phyloP scores from a whole-genome alignment of 2,329 filamentous ascomycete species.

The Dactylonectria macrodidyma region DNA sequence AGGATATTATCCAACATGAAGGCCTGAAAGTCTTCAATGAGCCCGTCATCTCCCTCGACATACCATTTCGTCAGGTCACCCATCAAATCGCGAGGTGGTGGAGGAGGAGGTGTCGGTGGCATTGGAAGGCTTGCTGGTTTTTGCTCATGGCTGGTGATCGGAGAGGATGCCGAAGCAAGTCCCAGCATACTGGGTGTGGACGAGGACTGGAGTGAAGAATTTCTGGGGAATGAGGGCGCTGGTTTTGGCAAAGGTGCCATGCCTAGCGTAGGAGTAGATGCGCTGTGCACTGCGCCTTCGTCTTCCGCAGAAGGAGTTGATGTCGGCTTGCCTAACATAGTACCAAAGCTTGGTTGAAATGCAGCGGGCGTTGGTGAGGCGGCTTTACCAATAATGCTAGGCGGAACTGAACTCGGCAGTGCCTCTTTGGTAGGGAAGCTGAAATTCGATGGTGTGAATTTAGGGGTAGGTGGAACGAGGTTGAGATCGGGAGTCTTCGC shows the following conservation, averaged over 20 bases:
- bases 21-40: slow-evolving; percentile 66
- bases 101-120: slow-evolving; percentile 32
- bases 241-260: slow-evolving; percentile 28
- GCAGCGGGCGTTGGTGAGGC: slow-evolving; percentile 12
- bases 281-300: background rate
- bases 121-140: slow-evolving; percentile 24
- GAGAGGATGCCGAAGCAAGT: slow-evolving; percentile 20
- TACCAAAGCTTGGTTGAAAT: background rate
- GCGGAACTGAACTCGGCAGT: slow-evolving; percentile 1
- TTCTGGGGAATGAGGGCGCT: slow-evolving; percentile 25
- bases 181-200: slow-evolving; percentile 4
- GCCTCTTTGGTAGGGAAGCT: slow-evolving; percentile 26
- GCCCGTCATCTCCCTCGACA: slow-evolving; percentile 66
- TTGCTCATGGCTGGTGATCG: slow-evolving; percentile 17
- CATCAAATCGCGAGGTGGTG: slow-evolving; percentile 58
- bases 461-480: slow-evolving; percentile 35
- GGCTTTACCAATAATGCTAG: slow-evolving; percentile 5
- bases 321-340: background rate
- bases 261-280: background rate
- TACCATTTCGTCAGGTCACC: slow-evolving; percentile 69
- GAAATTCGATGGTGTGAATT: slow-evolving; percentile 31
- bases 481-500: slow-evolving; percentile 34
- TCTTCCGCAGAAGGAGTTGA: background rate
- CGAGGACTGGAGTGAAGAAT: slow-evolving; percentile 18
- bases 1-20: slow-evolving; percentile 63